Percentiles rank a stretch among this genome's conserved stretches.
These are phyloP conservation scores for Pseudonitzschia multiseries DNA, from an alignment of 108 stramenopile genomes.

Conservation along the genomic window DNA sequence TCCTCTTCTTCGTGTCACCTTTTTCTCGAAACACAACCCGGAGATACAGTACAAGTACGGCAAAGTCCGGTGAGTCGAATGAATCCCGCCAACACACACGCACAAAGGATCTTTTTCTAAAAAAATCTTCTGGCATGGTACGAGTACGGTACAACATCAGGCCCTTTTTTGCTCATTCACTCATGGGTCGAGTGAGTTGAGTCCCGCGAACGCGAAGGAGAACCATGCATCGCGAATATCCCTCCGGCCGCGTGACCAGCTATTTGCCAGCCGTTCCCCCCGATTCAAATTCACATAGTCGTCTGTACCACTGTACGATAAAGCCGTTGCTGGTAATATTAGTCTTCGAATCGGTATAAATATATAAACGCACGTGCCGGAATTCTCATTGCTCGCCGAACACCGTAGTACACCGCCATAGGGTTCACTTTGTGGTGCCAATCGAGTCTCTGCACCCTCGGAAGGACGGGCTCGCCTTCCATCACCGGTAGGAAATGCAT, in stretches of 20 bases:
- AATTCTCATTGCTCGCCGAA: conserved; percentile 9
- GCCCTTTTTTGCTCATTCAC: neutral
- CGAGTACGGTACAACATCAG: too few species aligned
- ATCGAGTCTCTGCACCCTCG: neutral
- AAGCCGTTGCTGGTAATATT: neutral
- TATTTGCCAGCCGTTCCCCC: neutral
- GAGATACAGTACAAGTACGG: too few species aligned
- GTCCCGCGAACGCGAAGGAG: neutral
- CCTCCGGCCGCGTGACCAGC: neutral
- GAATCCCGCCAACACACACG: too few species aligned
- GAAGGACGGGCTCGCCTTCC: neutral
- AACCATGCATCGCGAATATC: neutral
- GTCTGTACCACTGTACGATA: neutral
- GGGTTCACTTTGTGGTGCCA: neutral
- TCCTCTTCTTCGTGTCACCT: neutral
- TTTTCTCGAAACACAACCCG: too few species aligned
- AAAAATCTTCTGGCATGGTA: too few species aligned
- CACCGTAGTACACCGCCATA: neutral
- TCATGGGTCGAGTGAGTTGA: neutral
- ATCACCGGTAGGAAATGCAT: neutral
- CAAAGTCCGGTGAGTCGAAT: too few species aligned
- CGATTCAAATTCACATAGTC: neutral
- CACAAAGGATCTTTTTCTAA: too few species aligned
- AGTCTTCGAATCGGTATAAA: neutral
- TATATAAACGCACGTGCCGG: neutral